Conservation (phyloP, 495 filamentous ascomycete species). For the Alectoria sarmentosa region DNA sequence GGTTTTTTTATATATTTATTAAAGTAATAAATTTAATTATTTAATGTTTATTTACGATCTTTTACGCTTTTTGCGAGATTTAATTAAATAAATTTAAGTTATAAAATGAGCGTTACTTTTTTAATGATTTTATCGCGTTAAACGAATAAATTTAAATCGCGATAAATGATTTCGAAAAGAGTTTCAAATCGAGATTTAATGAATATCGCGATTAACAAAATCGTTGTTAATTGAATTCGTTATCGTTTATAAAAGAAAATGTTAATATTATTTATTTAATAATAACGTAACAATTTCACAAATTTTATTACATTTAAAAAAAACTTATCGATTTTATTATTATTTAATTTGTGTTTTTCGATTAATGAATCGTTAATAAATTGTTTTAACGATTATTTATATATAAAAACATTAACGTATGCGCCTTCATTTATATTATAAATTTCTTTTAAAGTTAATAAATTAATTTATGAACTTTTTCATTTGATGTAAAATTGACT, state of each 20-base stretch:
- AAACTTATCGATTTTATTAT: slow-evolving; percentile 15
- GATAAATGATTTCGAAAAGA: slow-evolving; percentile 15
- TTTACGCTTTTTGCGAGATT: slow-evolving; percentile 15
- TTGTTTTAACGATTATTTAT: not conserved
- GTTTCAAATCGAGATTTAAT: slow-evolving; percentile 5
- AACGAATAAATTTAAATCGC: slow-evolving; percentile 11
- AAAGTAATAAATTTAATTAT: not conserved
- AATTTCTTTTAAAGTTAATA: not conserved
- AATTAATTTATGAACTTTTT: not conserved
- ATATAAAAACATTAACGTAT: not conserved
- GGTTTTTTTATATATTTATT: slow-evolving; percentile 10
- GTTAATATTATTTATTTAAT: slow-evolving; percentile 17
- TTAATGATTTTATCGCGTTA: slow-evolving; percentile 7
- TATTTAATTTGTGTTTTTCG: slow-evolving; percentile 11
- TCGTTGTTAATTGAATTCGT: slow-evolving; percentile 13
- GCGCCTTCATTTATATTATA: not conserved
- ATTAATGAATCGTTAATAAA: slow-evolving; percentile 5
- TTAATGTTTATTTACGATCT: not conserved
- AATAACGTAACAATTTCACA: slow-evolving; percentile 9
- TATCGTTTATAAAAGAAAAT: slow-evolving; percentile 16
- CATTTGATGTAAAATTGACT: not conserved
- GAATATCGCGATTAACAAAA: slow-evolving; percentile 10
- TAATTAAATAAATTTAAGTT: not conserved
- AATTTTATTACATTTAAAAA: slow-evolving; percentile 13
- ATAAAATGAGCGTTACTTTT: slow-evolving; percentile 3